Evolutionary conservation across 2,329 filamentous ascomycete genomes (phyloP), one percentile per base, ranked within the genome.

Genomic region (Fusarium domesticum): DNA sequence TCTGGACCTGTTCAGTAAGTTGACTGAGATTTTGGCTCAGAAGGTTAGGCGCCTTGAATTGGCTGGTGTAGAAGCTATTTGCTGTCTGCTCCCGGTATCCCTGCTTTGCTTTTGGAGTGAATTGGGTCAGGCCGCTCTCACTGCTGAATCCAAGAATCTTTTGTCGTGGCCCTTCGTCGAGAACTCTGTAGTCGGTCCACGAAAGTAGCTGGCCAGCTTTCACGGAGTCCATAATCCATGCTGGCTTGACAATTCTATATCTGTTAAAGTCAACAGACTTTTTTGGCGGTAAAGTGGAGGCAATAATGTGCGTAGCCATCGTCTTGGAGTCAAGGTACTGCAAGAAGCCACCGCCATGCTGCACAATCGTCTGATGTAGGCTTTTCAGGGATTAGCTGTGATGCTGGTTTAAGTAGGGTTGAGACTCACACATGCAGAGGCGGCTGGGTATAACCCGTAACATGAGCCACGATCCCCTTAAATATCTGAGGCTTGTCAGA

Each of bases 281-380:
- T 70, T 96, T 97, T 0, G 89, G 91, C 0, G 93, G 93, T 17
- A 98, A 72, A 41, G 81, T 85, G 40, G 89, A 92, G 4, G 92
- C 91, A 57, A 98, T 90, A 55, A 98, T 96, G 64, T 98, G 92
- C 1, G 95, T 98, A 0, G 90, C 92, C 64, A 87, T 85, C 1
- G 92, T 97, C 71, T 98, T 98, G 30, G 84, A 87, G 65, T 96
- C 91, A 10, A 98, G 73, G 60, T 97, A 97, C 65, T 98, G 93
- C 49, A 96, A 77, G 57, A 96, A 97, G 0, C 87, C 88, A 23
- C 91, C 95, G n/a, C 93, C 93, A 78, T 97, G 84, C 57, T 86
- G 81, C 15, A 98, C 92, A 43, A 98, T 85, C 48, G 96, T 77
- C 41, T 76, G 83, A 70, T 96, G 92, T 15, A 98, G 78, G 35